Percentiles rank a stretch among this genome's conserved stretches.
Evolutionary conservation across 352 stramenopile genomes (phyloP).

Genomic region (Phytophthora constricta): DNA sequence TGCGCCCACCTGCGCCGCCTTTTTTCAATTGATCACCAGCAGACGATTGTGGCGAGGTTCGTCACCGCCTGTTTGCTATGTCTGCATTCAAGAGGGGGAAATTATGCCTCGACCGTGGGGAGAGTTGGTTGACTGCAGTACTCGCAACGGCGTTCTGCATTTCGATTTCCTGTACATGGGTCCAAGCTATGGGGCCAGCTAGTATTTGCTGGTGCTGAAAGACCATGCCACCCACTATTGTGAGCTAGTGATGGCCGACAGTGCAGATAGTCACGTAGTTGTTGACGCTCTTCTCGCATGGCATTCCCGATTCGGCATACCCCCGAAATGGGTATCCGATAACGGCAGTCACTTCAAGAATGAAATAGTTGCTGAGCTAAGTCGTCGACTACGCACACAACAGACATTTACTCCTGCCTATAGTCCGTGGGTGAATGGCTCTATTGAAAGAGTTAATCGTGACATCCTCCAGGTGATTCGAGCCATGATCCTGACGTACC

Average conservation of each 20-base stretch:
- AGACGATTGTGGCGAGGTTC: neutral
- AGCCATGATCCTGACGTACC: neutral
- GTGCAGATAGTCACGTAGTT: neutral
- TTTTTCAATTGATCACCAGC: slow-evolving; percentile 3
- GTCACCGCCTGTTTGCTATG: slow-evolving; percentile 14
- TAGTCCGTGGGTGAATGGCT: neutral
- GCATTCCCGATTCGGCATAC: neutral
- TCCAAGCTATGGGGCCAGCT: neutral
- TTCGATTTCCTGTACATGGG: neutral
- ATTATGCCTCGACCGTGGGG: neutral
- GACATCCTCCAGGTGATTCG: neutral
- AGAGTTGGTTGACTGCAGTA: neutral
- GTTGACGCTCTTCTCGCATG: neutral
- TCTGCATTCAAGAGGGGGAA: neutral
- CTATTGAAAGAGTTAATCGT: neutral
- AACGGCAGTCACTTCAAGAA: no score
- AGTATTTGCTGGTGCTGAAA: neutral
- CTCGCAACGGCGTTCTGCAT: no score
- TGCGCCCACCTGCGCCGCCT: neutral
- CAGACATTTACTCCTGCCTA: neutral
- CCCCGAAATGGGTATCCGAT: neutral
- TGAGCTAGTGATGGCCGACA: neutral
- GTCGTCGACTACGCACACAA: neutral
- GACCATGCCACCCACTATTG: no score
- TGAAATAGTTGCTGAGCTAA: neutral